Evolutionary conservation across 2,329 filamentous ascomycete species (phyloP).

Genomic region (Scytalidium lignicola): DNA sequence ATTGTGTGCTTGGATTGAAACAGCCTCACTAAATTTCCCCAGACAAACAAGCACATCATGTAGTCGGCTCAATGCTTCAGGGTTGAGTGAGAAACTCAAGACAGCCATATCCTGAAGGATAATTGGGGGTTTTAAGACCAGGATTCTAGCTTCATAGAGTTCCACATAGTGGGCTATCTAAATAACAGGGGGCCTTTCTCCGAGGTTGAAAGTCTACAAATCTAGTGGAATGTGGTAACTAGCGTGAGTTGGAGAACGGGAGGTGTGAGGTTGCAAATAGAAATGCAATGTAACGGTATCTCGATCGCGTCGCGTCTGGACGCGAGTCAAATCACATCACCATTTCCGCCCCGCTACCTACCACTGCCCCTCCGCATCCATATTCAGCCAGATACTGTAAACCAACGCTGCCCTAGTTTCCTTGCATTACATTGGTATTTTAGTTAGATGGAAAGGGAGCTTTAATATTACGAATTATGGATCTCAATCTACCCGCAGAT

Average conservation of each 20-base stretch:
- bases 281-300: no score
- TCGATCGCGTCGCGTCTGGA: not conserved
- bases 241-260: no score
- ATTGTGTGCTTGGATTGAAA: constrained; percentile 56
- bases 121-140: not conserved
- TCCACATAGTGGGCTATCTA: no score
- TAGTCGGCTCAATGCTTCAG: constrained; percentile 64
- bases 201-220: no score
- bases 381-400: not conserved
- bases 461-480: not conserved
- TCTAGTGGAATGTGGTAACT: no score
- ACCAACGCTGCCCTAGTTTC: no score
- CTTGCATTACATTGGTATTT: no score
- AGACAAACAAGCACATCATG: constrained; percentile 72
- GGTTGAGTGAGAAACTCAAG: constrained; percentile 68
- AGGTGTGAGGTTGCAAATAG: no score
- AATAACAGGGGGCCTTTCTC: no score
- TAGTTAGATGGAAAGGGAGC: no score
- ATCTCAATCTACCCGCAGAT: constrained; percentile 41
- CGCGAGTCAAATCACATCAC: not conserved
- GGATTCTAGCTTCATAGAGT: no score
- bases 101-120: constrained; percentile 44
- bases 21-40: constrained; percentile 73
- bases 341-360: not conserved
- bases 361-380: not conserved